Evolutionary conservation across 331 rosid species (phyloP), one percentile per base, ranked within the genome.

Genomic region (Saraca asoca): DNA sequence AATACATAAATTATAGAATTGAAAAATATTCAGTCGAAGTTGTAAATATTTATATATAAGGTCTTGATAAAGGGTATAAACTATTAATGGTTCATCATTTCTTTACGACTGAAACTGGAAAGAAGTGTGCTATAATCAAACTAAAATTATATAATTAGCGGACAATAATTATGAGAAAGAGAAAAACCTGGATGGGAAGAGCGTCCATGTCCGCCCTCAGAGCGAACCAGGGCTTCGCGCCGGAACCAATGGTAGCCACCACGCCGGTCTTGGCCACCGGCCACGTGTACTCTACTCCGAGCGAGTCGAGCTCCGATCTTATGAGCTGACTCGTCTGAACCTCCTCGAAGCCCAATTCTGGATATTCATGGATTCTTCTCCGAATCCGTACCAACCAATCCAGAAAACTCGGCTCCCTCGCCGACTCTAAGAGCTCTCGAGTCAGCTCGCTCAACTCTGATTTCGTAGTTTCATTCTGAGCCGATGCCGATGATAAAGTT

Each of bases 171-270:
- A 24, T 6, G 16, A 2, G 39, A 24, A 8, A 53, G 14, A 33
- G 19, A 55, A 12, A 29, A 11, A 85, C 84, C 85, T 80, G 82
- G 54, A 85, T 77, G 0, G 85, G 85, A 5, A 85, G 88, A 43
- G 82, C 85, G 19, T 85, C 91, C 91, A 85, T 85, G 56, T 85
- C 85, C 5, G 85, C 84, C 64, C 91, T 59, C 3, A 82, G 84
- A 60, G 80, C 85, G 46, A 85, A 82, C 82, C 82, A 77, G 0
- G 91, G 91, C 37, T 71, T 78, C 38, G 16, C 37, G 12, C 73
- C 82, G 15, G 80, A 68, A 2, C 87, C 87, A 31, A 82, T 11
- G 7, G 83, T 68, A 20, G 80, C 91, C 12, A 85, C 82, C 19
- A 85, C 7, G 19, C 87, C 84, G 0, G 91, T 85, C 74, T 69